phyloP scores from a whole-genome alignment of 2,329 filamentous ascomycete species.

The Xylariaceae sp. region DNA sequence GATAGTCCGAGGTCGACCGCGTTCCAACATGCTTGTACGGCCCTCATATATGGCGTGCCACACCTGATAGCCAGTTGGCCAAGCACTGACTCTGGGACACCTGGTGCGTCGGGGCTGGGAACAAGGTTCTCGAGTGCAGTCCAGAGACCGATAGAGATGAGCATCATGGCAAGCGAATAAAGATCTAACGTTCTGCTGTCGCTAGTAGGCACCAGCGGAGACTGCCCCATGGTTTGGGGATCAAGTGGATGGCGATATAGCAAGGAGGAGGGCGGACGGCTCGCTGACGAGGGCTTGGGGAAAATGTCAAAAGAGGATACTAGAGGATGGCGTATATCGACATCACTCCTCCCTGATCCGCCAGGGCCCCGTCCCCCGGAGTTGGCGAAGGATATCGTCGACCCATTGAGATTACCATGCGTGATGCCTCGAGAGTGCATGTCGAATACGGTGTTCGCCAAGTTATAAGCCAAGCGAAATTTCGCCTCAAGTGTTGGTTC shows the following conservation, averaged over 20 bases:
- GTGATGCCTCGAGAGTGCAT: constrained; percentile 64
- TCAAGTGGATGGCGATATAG: constrained; percentile 65
- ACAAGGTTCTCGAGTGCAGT: constrained; percentile 55
- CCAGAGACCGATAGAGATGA: constrained; percentile 74
- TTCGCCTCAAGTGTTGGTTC: constrained; percentile 69
- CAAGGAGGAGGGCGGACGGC: constrained; percentile 29
- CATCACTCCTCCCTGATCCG: constrained; percentile 37
- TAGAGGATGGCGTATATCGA: constrained; percentile 63
- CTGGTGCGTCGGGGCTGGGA: constrained; percentile 39
- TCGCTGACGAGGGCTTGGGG: constrained; percentile 39
- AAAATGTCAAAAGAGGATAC: constrained; percentile 73
- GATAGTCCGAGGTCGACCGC: constrained; percentile 60
- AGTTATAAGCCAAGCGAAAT: constrained; percentile 67
- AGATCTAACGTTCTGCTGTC: constrained; percentile 60
- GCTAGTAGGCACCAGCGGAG: constrained; percentile 42
- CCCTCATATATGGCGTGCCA: constrained; percentile 69
- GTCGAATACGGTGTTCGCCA: constrained; percentile 67
- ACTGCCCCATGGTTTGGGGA: constrained; percentile 45
- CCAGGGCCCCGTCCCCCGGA: constrained; percentile 37
- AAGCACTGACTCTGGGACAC: constrained; percentile 56
- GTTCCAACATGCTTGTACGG: constrained; percentile 64
- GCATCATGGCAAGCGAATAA: constrained; percentile 66
- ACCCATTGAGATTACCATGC: constrained; percentile 64
- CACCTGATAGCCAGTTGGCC: constrained; percentile 62
- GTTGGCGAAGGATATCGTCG: constrained; percentile 62